Evolutionary conservation across 73 alveolate genomes (phyloP), one percentile per base, ranked within the genome.

Genomic region (Paramecium sexaurelia): DNA sequence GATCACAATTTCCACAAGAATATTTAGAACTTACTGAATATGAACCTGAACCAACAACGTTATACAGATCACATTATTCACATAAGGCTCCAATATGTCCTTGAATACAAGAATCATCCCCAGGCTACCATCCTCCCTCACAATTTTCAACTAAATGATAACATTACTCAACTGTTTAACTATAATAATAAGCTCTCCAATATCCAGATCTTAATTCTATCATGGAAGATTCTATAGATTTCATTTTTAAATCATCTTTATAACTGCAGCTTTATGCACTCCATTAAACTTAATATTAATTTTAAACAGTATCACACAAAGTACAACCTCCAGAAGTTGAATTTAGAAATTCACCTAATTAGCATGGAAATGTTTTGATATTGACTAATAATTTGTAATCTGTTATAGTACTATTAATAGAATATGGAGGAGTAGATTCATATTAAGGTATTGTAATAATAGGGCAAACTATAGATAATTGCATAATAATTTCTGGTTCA

Each of bases 31-130:
- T 66, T 5, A 75, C 32, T 0, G 84, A 37, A 36, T 61, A 86
- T n/a, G 86, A 26, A 26, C 84, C 66, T 51, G 45, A 36, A 1
- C 33, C 29, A 3, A 8, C 10, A 6, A 11, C n/a, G 15, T 75
- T 73, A 86, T 86, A 86, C 1, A 86, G 20, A 86, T 86, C 93
- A 57, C 93, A 86, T 47, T 86, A 66, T 56, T 86, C 93, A 61
- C 93, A 86, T 8, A 86, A 55, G 1, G 93, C 87, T n/a, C 93
- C 93, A 61, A 32, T 57, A 43, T 86, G 86, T 2, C 93, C 93
- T 33, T 22, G 1, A 3, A 9, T 19, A 22, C 93, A 86, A 7
- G 82, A 86, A n/a, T 39, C 6, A 26, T 86, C 84, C 1, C 73
- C 93, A 13, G 82, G 71, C 11, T 56, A 36, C 55, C 87, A 75